These are phyloP conservation scores for Agaricus blazei DNA, from an alignment of 768 basidiomycete species.

Conservation along the genomic window DNA sequence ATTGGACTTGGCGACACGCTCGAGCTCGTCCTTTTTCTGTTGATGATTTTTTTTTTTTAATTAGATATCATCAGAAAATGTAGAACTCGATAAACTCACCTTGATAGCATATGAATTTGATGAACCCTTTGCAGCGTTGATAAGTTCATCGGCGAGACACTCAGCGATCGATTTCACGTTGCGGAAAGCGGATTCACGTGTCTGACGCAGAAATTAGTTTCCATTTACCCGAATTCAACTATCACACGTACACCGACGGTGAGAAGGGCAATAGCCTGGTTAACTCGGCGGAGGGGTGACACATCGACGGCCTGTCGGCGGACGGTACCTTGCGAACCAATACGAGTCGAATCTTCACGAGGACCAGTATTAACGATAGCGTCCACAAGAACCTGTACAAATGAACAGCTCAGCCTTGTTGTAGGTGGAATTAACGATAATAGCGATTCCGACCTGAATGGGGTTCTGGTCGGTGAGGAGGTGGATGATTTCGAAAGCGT, in stretches of 20 bases:
- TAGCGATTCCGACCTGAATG: constrained; percentile 69
- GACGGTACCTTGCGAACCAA: constrained; percentile 99
- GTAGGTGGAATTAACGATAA: not conserved
- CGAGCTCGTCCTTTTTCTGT: constrained; percentile 98
- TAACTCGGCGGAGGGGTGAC: constrained; percentile 95
- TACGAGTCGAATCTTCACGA: constrained; percentile 99
- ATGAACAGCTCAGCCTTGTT: not conserved
- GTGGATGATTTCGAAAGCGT: constrained; percentile 99
- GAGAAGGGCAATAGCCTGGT: constrained; percentile 93
- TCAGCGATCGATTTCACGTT: constrained; percentile 99
- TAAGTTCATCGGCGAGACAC: constrained; percentile 98
- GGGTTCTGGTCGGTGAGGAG: constrained; percentile 99
- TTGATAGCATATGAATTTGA: constrained; percentile 99
- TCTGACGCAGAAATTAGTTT: constrained; percentile 41
- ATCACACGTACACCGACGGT: constrained; percentile 81
- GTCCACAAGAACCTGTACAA: constrained; percentile 79
- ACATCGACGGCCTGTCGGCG: constrained; percentile 99
- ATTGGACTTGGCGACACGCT: constrained; percentile 99
- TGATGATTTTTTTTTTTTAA: not conserved
- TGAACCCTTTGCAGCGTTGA: constrained; percentile 99
- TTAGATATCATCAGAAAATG: constrained; percentile 4
- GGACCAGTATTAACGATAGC: constrained; percentile 99
- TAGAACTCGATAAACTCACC: constrained; percentile 36
- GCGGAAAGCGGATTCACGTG: constrained; percentile 99
- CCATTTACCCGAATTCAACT: not conserved